Percentiles rank a stretch among this genome's conserved stretches.
Evolutionary conservation across 2,329 filamentous ascomycete species (phyloP).

Genomic region (Tolypocladium ophioglossoides): DNA sequence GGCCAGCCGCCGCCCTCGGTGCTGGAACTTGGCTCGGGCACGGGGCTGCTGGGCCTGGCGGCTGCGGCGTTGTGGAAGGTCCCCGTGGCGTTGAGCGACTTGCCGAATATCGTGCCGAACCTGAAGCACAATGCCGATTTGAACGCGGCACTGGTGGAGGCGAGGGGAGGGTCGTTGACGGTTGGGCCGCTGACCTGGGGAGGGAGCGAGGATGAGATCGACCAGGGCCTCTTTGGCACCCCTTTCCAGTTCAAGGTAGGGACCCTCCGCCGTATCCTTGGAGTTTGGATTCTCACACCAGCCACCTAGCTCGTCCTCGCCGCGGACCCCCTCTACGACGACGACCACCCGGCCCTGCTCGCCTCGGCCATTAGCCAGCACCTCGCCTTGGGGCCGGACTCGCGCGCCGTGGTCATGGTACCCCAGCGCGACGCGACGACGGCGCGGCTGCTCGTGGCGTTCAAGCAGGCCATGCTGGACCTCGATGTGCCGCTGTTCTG

Average conservation of each 20-base stretch:
- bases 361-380: conserved; percentile 59
- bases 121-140: conserved; percentile 59
- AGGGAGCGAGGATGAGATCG: conserved; percentile 31
- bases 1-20: conserved; percentile 24
- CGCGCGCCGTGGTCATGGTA: conserved; percentile 68
- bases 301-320: conserved; percentile 58
- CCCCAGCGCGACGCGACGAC: conserved; percentile 65
- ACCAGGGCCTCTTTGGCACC: conserved; percentile 31
- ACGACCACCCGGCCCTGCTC: conserved; percentile 68
- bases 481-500: conserved; percentile 36
- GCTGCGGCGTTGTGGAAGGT: conserved; percentile 62
- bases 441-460: conserved; percentile 47
- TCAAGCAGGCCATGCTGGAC: conserved; percentile 49
- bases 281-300: neutral
- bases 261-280: too few species aligned
- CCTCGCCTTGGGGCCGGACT: conserved; percentile 43
- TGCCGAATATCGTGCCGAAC: conserved; percentile 76
- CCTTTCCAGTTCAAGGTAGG: conserved; percentile 41
- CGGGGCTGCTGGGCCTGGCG: conserved; percentile 80
- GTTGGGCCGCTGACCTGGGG: conserved; percentile 70
- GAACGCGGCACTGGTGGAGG: conserved; percentile 48
- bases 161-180: conserved; percentile 43
- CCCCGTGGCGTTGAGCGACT: conserved; percentile 66
- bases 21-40: conserved; percentile 82
- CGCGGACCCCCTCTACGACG: conserved; percentile 80